Conservation (phyloP, 495 filamentous ascomycete genomes). For the Lichenothelia convexa region DNA sequence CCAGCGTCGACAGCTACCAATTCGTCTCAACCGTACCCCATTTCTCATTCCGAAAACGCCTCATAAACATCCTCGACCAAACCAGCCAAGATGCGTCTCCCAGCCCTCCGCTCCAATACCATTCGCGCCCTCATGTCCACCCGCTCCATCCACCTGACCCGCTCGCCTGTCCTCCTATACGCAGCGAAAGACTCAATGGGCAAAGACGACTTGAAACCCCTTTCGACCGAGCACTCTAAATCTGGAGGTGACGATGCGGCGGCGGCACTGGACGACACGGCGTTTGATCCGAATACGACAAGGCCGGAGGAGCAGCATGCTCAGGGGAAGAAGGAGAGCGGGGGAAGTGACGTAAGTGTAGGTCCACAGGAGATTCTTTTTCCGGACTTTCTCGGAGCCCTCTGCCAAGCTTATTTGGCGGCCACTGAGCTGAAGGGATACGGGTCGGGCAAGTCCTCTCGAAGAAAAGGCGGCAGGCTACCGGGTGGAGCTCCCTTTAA, state of each 20-base stretch:
- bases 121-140: not conserved
- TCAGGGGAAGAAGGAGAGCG: conserved; percentile 15
- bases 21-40: not conserved
- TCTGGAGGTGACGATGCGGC: conserved; percentile 34
- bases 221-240: conserved; percentile 38
- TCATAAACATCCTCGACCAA: no score
- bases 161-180: not conserved
- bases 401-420: not conserved
- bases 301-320: conserved; percentile 35
- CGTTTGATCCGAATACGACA: conserved; percentile 42
- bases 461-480: not conserved
- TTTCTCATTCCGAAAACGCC: no score
- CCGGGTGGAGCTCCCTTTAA: not conserved
- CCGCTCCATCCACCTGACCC: not conserved
- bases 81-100: not conserved
- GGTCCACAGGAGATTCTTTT: not conserved
- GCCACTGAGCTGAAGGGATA: not conserved
- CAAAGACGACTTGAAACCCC: conserved; percentile 34
- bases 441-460: not conserved
- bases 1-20: no score
- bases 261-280: conserved; percentile 27
- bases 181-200: conserved; percentile 28
- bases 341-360: conserved; percentile 8
- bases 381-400: not conserved
- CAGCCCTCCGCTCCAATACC: not conserved